Conservation (phyloP, 2,329 filamentous ascomycete genomes). For the Colletotrichum tropicale region DNA sequence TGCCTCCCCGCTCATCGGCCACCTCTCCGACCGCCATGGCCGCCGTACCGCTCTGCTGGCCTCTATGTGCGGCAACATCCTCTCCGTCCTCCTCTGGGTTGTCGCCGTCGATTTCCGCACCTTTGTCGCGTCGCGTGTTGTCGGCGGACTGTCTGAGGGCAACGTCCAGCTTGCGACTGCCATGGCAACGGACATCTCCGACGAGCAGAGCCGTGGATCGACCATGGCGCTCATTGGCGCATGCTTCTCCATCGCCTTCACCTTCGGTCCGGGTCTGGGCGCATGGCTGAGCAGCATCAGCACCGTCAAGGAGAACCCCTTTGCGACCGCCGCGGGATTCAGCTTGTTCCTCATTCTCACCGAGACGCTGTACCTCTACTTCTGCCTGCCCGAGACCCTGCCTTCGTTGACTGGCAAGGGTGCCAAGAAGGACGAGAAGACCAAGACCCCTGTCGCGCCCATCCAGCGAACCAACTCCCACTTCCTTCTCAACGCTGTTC, state of each 20-base stretch:
- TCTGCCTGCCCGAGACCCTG: conserved; percentile 84
- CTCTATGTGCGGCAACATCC: conserved; percentile 91
- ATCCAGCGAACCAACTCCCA: conserved; percentile 79
- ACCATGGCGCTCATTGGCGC: conserved; percentile 97
- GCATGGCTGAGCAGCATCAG: conserved; percentile 82
- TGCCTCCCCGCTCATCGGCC: conserved; percentile 89
- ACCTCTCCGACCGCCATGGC: conserved; percentile 86
- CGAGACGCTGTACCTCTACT: conserved; percentile 89
- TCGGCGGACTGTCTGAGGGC: conserved; percentile 93
- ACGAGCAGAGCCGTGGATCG: conserved; percentile 80
- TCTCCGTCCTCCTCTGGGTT: conserved; percentile 94
- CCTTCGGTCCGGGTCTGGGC: conserved; percentile 90
- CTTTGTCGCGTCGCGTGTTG: conserved; percentile 89
- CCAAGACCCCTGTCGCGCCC: conserved; percentile 23
- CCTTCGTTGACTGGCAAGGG: conserved; percentile 55
- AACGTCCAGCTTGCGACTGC: conserved; percentile 96
- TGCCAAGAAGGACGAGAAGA: conserved; percentile 19
- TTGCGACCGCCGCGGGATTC: conserved; percentile 89
- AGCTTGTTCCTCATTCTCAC: conserved; percentile 82
- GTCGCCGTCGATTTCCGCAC: conserved; percentile 92
- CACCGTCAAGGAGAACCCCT: conserved; percentile 85
- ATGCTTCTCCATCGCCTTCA: conserved; percentile 97
- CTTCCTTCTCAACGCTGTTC: conserved; percentile 79
- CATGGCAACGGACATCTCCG: conserved; percentile 95
- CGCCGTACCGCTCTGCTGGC: conserved; percentile 85